Percentiles rank a stretch among this genome's conserved stretches.
These are phyloP conservation scores for Eucalyptus caleyi DNA, from an alignment of 345 rosid species.

Conservation along the genomic window DNA sequence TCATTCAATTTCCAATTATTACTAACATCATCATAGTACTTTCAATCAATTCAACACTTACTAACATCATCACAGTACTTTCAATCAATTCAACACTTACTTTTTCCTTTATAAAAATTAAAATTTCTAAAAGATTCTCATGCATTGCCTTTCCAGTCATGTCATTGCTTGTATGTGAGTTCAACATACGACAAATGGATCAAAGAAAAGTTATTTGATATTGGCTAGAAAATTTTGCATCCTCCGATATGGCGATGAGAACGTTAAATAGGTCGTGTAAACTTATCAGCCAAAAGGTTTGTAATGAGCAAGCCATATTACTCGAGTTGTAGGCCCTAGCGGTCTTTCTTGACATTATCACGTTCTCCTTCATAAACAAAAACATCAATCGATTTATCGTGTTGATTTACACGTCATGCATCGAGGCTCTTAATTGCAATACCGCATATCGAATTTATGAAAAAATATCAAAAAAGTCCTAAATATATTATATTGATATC, in stretches of 20 bases:
- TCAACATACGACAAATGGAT: background rate
- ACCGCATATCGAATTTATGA: background rate
- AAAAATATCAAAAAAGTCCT: fast-evolving
- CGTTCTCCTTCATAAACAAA: background rate
- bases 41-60: background rate
- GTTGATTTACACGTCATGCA: background rate
- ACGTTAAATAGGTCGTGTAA: background rate
- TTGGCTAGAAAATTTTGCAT: background rate
- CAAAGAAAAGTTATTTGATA: background rate
- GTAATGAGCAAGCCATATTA: background rate
- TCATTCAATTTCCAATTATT: too few species aligned
- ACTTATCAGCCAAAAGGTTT: background rate
- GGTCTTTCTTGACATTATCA: background rate
- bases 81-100: background rate
- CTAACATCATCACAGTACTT: background rate
- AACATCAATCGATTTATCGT: background rate
- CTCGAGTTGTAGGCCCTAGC: background rate
- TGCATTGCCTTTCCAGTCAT: background rate
- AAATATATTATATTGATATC: too few species aligned
- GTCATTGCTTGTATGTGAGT: background rate
- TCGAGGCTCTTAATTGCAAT: background rate
- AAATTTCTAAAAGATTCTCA: background rate
- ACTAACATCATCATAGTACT: background rate
- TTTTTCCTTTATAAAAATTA: background rate
- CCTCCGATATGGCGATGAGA: background rate